A percentile compares a stretch with the other conserved stretches of the same genome.
phyloP scores from a whole-genome alignment of 208 protist species.

The Borovskyia barvae region DNA sequence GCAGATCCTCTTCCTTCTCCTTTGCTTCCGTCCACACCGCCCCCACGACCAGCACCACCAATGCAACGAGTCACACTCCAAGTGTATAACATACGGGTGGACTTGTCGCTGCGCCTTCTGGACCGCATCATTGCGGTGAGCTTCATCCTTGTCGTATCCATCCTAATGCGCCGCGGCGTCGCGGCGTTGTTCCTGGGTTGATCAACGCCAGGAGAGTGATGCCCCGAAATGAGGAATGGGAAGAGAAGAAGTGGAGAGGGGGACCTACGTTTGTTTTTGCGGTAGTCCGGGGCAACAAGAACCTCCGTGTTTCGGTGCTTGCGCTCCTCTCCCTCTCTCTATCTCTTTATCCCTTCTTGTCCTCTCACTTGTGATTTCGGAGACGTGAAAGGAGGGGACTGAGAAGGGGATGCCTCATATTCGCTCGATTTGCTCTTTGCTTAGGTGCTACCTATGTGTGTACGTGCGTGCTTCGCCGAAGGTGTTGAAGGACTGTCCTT shows the following conservation, averaged over 20 bases:
- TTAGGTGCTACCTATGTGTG: no score
- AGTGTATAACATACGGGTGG: constrained; percentile 2
- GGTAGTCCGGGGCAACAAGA: no score
- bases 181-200: constrained; percentile 8
- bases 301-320: no score
- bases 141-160: constrained; percentile 12
- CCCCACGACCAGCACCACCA: neutral
- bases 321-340: neutral
- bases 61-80: constrained; percentile 9
- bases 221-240: no score
- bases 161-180: constrained; percentile 20
- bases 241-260: no score
- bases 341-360: constrained; percentile 7
- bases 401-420: neutral
- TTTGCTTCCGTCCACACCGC: no score
- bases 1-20: no score
- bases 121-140: constrained; percentile 20
- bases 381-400: constrained; percentile 1
- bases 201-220: no score
- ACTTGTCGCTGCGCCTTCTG: constrained; percentile 9
- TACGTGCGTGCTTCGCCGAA: no score
- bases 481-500: no score
- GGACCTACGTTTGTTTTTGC: neutral
- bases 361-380: constrained; percentile 12
- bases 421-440: neutral